Percentiles rank a stretch among this genome's conserved stretches.
phyloP scores from a whole-genome alignment of 2,329 filamentous ascomycete genomes.

The Trichothecium roseum region DNA sequence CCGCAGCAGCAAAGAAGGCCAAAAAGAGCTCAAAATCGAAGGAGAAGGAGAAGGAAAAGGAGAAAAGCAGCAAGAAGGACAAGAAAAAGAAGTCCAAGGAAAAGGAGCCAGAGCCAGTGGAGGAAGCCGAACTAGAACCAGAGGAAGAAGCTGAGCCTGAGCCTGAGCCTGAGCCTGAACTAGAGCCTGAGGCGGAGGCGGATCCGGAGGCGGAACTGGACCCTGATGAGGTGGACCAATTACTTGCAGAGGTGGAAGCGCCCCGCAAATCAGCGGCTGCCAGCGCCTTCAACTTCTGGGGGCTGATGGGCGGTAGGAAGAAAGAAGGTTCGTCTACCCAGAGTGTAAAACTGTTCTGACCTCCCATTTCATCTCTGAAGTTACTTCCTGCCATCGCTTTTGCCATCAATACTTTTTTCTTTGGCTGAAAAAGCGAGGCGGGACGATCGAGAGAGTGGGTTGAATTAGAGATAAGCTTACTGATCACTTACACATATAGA shows the following conservation, averaged over 20 bases:
- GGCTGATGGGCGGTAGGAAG: slow-evolving; percentile 32
- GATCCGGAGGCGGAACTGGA: slow-evolving; percentile 22
- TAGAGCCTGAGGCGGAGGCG: slow-evolving; percentile 6
- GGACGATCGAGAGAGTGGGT: too few species aligned
- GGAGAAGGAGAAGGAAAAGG: slow-evolving; percentile 21
- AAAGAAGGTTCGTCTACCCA: slow-evolving; percentile 28
- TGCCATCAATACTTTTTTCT: too few species aligned
- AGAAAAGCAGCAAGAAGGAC: slow-evolving; percentile 15
- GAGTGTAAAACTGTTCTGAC: too few species aligned
- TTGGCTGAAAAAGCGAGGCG: too few species aligned
- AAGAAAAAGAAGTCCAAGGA: slow-evolving; percentile 13
- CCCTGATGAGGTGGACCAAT: slow-evolving; percentile 31
- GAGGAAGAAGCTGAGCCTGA: slow-evolving; percentile 10
- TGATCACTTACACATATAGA: too few species aligned
- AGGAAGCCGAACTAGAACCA: slow-evolving; percentile 7
- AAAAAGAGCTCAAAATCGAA: slow-evolving; percentile 28
- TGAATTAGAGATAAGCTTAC: too few species aligned
- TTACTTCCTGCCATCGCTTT: too few species aligned
- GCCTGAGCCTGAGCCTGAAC: slow-evolving; percentile 7
- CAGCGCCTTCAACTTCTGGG: slow-evolving; percentile 48
- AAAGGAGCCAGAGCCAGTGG: slow-evolving; percentile 4
- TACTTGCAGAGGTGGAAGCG: slow-evolving; percentile 20
- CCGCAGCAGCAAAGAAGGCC: slow-evolving; percentile 15
- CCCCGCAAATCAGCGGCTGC: slow-evolving; percentile 13
- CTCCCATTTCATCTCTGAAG: too few species aligned